Conservation (phyloP, 352 stramenopile species). For the Aphanomyces invadans region DNA sequence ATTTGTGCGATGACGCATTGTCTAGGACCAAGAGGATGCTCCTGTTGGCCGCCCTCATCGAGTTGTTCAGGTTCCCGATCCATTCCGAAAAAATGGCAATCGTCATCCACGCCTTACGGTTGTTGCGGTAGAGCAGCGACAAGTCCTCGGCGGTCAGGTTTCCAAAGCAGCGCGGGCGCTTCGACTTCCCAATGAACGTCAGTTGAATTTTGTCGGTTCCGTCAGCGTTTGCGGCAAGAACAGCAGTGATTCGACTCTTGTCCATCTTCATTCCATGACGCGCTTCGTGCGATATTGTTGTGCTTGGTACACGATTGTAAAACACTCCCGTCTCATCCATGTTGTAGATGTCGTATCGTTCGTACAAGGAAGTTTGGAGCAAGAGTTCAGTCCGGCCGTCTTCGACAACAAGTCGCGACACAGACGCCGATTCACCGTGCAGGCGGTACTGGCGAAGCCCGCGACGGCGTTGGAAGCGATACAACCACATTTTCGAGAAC, state of each 20-base stretch:
- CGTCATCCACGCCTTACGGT: conserved; percentile 32
- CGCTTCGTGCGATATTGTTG: conserved; percentile 19
- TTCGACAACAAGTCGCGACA: neutral
- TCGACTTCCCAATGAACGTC: conserved; percentile 34
- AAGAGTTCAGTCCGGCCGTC: neutral
- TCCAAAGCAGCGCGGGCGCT: conserved; percentile 31
- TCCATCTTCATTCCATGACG: conserved; percentile 26
- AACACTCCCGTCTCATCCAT: conserved; percentile 12
- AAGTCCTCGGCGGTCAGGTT: neutral
- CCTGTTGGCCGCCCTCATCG: conserved; percentile 27
- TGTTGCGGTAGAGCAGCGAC: conserved; percentile 31
- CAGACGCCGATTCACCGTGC: neutral
- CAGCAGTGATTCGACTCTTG: conserved; percentile 31
- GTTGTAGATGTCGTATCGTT: neutral
- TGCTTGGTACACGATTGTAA: conserved; percentile 10
- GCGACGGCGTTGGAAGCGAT: neutral
- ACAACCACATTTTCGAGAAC: neutral
- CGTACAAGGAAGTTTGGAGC: neutral
- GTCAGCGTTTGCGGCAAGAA: conserved; percentile 31
- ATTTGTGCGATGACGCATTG: conserved; percentile 11
- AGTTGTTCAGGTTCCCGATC: conserved; percentile 27
- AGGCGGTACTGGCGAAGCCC: neutral
- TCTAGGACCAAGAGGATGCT: conserved; percentile 32
- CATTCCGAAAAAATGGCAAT: conserved; percentile 32
- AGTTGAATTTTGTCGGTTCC: conserved; percentile 31